A percentile compares a stretch with the other conserved stretches of the same genome.
Evolutionary conservation across 148 eudicot species (phyloP).

Genomic region (Cornus florida): DNA sequence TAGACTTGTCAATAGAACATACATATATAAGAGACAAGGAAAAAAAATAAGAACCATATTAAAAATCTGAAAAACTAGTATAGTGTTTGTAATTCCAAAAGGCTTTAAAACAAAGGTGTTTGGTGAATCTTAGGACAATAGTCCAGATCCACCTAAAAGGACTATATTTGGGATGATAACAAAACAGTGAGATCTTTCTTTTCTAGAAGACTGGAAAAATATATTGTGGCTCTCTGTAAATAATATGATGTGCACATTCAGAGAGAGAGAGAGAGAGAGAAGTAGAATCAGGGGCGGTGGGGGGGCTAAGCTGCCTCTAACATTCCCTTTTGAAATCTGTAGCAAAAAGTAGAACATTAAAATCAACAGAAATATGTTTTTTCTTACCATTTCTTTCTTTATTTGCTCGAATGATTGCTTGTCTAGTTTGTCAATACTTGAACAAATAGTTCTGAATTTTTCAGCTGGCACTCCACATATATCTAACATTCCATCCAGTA

Average conservation of each 20-base stretch:
- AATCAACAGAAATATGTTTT: neutral
- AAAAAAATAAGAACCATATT: too few species aligned
- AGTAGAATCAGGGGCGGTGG: too few species aligned
- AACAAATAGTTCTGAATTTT: conserved; percentile 92
- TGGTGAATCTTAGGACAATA: neutral
- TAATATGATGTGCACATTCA: neutral
- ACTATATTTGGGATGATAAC: neutral
- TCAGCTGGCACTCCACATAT: conserved; percentile 91
- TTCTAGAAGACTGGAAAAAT: too few species aligned
- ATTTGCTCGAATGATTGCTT: conserved; percentile 92
- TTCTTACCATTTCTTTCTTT: conserved; percentile 79
- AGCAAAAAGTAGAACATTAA: neutral
- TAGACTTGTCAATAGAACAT: neutral
- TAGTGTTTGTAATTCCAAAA: neutral
- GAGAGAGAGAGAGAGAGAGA: neutral
- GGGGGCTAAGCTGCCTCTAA: neutral
- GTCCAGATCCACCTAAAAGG: neutral
- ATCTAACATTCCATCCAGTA: conserved; percentile 91
- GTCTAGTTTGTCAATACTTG: conserved; percentile 97
- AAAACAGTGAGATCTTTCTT: neutral
- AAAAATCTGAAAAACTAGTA: neutral
- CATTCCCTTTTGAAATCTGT: neutral
- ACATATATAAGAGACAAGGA: too few species aligned
- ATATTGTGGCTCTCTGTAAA: too few species aligned
- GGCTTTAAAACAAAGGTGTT: neutral